A percentile compares a stretch with the other conserved stretches of the same genome.
Conservation (phyloP, 169 alveolate genomes). For the Ichthyophthirius multifiliis region DNA sequence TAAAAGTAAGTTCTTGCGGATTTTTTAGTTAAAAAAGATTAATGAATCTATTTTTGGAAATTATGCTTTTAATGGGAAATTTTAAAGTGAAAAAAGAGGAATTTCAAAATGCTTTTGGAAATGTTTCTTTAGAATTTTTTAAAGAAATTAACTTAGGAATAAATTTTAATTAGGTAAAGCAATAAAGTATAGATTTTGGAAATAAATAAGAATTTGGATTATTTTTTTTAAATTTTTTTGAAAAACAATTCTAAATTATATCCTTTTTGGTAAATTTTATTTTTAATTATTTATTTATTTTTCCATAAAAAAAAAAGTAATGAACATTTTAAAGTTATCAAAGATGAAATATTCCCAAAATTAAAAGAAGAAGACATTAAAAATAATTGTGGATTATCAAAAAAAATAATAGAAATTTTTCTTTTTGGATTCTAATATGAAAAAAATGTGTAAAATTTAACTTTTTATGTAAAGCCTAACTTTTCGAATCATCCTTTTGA, state of each 20-base stretch:
- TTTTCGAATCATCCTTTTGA: neutral
- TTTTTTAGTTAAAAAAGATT: conserved; percentile 2
- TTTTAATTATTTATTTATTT: neutral
- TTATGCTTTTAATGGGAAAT: too few species aligned
- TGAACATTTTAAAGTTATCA: neutral
- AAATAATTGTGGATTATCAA: neutral
- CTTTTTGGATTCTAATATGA: neutral
- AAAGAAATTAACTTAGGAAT: conserved; percentile 2
- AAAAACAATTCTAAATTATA: neutral
- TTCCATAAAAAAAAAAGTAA: neutral
- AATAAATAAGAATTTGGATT: neutral
- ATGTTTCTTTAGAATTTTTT: neutral
- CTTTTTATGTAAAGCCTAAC: neutral
- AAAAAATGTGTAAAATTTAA: neutral
- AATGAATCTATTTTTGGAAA: neutral
- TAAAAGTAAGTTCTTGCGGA: neutral
- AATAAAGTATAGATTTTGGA: neutral
- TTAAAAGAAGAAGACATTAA: neutral
- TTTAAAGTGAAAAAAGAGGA: too few species aligned
- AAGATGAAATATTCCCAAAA: neutral
- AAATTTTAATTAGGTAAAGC: neutral
- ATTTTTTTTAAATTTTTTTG: neutral
- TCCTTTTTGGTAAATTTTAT: neutral
- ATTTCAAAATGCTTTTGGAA: neutral
- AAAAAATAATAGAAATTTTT: neutral